Conservation (phyloP, 139 green algal species). For the Coccomyxa sp. region DNA sequence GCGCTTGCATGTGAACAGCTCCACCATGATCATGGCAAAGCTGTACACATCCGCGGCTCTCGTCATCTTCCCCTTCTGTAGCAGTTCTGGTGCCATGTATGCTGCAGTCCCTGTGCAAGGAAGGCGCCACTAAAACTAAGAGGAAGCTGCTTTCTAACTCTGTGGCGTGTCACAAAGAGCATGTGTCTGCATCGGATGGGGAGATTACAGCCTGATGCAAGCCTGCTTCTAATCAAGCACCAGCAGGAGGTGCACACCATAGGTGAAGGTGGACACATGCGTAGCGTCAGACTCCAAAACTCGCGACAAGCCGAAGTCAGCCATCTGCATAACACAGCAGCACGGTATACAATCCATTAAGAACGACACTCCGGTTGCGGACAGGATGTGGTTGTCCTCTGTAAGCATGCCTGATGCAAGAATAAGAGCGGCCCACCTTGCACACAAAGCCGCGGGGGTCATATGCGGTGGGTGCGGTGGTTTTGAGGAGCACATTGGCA, state of each 20-base stretch:
- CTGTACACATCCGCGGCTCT: slow-evolving; percentile 35
- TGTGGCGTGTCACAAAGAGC: not conserved
- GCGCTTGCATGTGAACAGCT: slow-evolving; percentile 25
- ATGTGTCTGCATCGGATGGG: not conserved
- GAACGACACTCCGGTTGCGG: too few species aligned
- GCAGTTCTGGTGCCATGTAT: slow-evolving; percentile 38
- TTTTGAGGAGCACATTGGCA: slow-evolving; percentile 51
- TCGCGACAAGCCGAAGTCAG: slow-evolving; percentile 30
- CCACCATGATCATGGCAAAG: slow-evolving; percentile 38
- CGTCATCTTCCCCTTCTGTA: slow-evolving; percentile 23
- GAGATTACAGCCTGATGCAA: not conserved
- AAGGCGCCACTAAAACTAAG: not conserved
- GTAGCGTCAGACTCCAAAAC: slow-evolving; percentile 26
- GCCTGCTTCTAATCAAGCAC: too few species aligned
- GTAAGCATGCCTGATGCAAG: too few species aligned
- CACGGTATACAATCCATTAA: too few species aligned
- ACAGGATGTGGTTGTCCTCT: too few species aligned
- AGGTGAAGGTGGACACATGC: slow-evolving; percentile 33
- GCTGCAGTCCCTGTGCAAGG: slow-evolving; percentile 21
- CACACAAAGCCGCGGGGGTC: slow-evolving; percentile 44
- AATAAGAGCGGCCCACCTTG: slow-evolving; percentile 18
- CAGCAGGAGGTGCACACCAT: not conserved
- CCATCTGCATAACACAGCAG: slow-evolving; percentile 3
- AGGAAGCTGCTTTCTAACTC: too few species aligned
- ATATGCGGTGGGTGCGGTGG: slow-evolving; percentile 20